Evolutionary conservation across 169 alveolate species (phyloP).

Genomic region (Babesia bovis): DNA sequence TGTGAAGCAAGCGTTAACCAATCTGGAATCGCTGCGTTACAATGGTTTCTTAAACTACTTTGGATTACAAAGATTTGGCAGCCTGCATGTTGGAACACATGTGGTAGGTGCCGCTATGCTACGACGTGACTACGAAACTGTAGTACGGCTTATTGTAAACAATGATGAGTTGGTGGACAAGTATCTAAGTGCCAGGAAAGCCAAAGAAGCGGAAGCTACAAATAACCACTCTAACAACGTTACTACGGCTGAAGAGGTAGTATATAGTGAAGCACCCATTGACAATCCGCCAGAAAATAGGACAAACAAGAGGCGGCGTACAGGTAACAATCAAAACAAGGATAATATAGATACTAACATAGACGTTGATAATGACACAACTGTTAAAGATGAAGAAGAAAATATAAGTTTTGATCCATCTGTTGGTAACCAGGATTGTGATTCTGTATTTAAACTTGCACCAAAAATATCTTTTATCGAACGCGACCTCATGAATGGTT

Average conservation of each 20-base stretch:
- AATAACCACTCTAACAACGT: slow-evolving; percentile 54
- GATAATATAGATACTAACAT: not conserved
- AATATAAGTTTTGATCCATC: not conserved
- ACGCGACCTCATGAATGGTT: slow-evolving; percentile 59
- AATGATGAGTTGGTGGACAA: slow-evolving; percentile 44
- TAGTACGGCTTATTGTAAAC: slow-evolving; percentile 69
- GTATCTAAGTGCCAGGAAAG: not conserved
- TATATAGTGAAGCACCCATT: not conserved
- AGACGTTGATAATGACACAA: not conserved
- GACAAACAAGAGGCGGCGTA: not conserved
- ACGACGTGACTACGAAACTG: slow-evolving; percentile 77
- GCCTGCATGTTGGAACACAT: slow-evolving; percentile 85
- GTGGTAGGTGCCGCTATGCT: slow-evolving; percentile 86
- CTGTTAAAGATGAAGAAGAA: not conserved
- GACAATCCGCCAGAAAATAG: not conserved
- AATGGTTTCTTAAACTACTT: slow-evolving; percentile 91
- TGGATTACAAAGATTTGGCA: slow-evolving; percentile 93
- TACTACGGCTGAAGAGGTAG: slow-evolving; percentile 21
- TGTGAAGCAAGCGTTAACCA: slow-evolving; percentile 52
- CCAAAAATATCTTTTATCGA: slow-evolving; percentile 62
- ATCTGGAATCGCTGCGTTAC: slow-evolving; percentile 75
- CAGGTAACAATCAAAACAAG: too few species aligned
- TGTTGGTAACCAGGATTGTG: not conserved
- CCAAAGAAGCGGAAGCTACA: slow-evolving; percentile 15
- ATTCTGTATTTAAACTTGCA: not conserved